Evolutionary conservation across 108 stramenopile genomes (phyloP), one percentile per base, ranked within the genome.

Genomic region (Pseudonitzschia pungens): DNA sequence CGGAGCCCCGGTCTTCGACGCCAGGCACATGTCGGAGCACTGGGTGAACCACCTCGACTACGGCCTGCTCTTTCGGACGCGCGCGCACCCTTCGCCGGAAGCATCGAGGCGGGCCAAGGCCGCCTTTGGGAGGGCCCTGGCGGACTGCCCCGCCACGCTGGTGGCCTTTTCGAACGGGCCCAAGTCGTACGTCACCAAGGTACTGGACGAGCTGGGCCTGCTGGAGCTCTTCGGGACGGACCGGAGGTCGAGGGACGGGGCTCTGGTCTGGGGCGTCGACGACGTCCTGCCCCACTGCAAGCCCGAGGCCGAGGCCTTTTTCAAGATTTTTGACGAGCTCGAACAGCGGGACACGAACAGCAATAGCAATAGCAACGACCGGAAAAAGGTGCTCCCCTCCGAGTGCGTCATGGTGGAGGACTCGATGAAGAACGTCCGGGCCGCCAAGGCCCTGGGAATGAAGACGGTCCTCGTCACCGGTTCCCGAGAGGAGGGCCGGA

Each of bases 361-460:
- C 22, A 0, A 3, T 18, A 21, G 14, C 32, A 33, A 48, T 33
- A 63, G 60, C 11, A 15, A 11, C 32, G 36, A 6, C 84, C 91
- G 4, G 79, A 79, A 51, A n/a, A n/a, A n/a, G n/a, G n/a, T n/a
- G n/a, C n/a, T n/a, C n/a, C n/a, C n/a, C n/a, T n/a, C n/a, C n/a
- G 74, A 83, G 31, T 87, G 86, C 66, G 75, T 95, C 57, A 92
- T 95, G 89, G 79, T 95, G 16, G 93, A 95, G 76, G 93, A 95
- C 65, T 82, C 80, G 2, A 92, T 95, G 93, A 95, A 95, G 80
- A 95, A 95, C 73, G 79, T 95, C 21, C 78, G 86, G 18, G 75
- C 68, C 15, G 89, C 89, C 18, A 89, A 89, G 63, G 69, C 76
- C 26, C 59, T 92, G 51, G 93, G 93, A 8, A 88, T 95, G 88